Evolutionary conservation across 2,329 filamentous ascomycete genomes (phyloP), one percentile per base, ranked within the genome.

Genomic region (Cytospora mali): DNA sequence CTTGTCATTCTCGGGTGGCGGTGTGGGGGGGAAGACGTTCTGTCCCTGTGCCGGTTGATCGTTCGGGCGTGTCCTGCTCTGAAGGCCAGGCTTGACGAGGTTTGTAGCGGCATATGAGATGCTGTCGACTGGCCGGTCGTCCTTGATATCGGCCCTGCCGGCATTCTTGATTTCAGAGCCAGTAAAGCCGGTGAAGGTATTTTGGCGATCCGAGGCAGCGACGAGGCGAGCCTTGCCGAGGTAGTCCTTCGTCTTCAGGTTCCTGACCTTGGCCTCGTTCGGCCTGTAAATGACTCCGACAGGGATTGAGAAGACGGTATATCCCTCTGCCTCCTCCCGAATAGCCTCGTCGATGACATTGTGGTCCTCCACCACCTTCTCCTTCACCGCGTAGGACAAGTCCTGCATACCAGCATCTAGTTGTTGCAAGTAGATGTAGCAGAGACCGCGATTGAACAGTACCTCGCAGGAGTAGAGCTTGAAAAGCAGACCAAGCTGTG

Each of bases 341-440:
- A 99, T 98, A 5, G 95, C 95, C 76, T 99, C 95, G 71, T 99
- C 93, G 68, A 99, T 99, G 67, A 99, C 95, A 74, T 96, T 92
- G 78, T 99, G 95, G 70, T 98, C 94, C 60, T 94, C 89, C 1
- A 97, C 93, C 54, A 95, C 91, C 80, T 98, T 98, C 77, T 98
- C 95, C 76, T 97, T 95, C 28, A 92, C 91, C 0, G 95, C 95
- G 73, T 90, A 98, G 23, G 86, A 84, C 70, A 99, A 81, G 79
- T 99, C 95, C 75, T 95, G 89, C 84, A 99, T 86, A 69, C 95
- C 95, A 1, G 90, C 87, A 14, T 96, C 92, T 75, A 90, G 91
- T 76, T 98, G 92, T 73, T 96, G 91, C 31, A 98, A 83, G 73
- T 98, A 98, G 71, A 98, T 96, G 78, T 97, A 98, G 79, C 95